Evolutionary conservation across 2,329 filamentous ascomycete species (phyloP).

Genomic region (Simplicillium aogashimaense): DNA sequence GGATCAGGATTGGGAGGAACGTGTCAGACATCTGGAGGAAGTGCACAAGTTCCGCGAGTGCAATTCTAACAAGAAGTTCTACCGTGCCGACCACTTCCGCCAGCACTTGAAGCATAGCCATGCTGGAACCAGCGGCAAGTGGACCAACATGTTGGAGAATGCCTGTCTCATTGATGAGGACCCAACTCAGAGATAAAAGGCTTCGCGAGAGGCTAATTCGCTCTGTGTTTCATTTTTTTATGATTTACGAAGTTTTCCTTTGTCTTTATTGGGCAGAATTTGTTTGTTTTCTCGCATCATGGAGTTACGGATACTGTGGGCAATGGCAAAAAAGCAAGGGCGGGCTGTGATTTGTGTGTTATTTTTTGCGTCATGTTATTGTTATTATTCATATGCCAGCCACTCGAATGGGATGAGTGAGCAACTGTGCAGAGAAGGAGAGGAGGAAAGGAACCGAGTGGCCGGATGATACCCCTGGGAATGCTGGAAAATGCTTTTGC

Average conservation of each 20-base stretch:
- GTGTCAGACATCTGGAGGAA: slow-evolving; percentile 78
- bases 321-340: no score
- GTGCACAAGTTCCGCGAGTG: slow-evolving; percentile 97
- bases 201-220: neutral
- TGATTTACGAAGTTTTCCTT: neutral
- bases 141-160: slow-evolving; percentile 97
- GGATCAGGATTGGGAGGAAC: slow-evolving; percentile 78
- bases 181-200: slow-evolving; percentile 28
- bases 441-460: no score
- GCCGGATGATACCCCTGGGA: no score
- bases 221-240: neutral
- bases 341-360: no score
- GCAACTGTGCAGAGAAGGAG: no score
- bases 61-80: slow-evolving; percentile 98
- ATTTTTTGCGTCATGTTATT: no score
- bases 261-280: neutral
- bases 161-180: slow-evolving; percentile 92
- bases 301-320: neutral
- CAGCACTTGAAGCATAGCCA: slow-evolving; percentile 98
- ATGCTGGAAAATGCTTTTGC: no score
- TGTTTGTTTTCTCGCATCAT: neutral
- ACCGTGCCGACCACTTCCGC: slow-evolving; percentile 91
- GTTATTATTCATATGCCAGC: no score
- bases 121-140: slow-evolving; percentile 90
- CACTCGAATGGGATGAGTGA: no score